A percentile compares a stretch with the other conserved stretches of the same genome.
phyloP scores from a whole-genome alignment of 2,329 filamentous ascomycete genomes.

The Podosphaera fusca region DNA sequence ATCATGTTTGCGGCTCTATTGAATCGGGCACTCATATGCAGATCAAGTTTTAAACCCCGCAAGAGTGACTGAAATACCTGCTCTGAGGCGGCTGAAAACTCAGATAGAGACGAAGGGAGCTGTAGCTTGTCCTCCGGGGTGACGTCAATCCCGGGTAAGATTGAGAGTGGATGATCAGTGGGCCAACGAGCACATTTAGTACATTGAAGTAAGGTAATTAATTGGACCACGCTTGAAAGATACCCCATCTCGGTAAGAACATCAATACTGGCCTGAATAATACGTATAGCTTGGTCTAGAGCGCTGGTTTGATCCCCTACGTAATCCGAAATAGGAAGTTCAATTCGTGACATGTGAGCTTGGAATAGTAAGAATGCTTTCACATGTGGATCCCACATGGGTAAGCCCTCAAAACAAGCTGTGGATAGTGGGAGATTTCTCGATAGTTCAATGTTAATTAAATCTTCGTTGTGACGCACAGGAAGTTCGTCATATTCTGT shows the following conservation, averaged over 20 bases:
- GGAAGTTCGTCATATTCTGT: conserved; percentile 95
- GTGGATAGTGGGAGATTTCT: conserved; percentile 45
- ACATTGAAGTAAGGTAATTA: conserved; percentile 71
- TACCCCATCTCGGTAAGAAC: conserved; percentile 77
- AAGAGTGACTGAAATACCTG: conserved; percentile 21
- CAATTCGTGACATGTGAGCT: conserved; percentile 80
- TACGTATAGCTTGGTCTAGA: conserved; percentile 87
- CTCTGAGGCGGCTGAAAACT: conserved; percentile 12
- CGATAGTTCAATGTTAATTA: conserved; percentile 82
- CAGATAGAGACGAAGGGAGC: conserved; percentile 16
- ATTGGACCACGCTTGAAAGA: conserved; percentile 51
- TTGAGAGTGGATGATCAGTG: conserved; percentile 51
- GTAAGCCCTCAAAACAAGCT: conserved; percentile 31
- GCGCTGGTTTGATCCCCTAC: conserved; percentile 82
- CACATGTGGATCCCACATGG: conserved; percentile 97
- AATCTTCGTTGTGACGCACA: conserved; percentile 92
- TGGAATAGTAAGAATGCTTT: conserved; percentile 88
- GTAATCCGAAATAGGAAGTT: conserved; percentile 88
- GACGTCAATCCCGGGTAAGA: conserved; percentile 48
- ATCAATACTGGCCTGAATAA: conserved; percentile 87
- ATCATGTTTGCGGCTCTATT: conserved; percentile 39
- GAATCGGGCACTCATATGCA: conserved; percentile 16
- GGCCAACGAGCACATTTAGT: conserved; percentile 91
- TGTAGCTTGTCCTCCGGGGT: conserved; percentile 10
- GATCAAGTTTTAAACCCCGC: conserved; percentile 27